phyloP scores from a whole-genome alignment of 2,329 filamentous ascomycete species.

The Neofusicoccum parvum region DNA sequence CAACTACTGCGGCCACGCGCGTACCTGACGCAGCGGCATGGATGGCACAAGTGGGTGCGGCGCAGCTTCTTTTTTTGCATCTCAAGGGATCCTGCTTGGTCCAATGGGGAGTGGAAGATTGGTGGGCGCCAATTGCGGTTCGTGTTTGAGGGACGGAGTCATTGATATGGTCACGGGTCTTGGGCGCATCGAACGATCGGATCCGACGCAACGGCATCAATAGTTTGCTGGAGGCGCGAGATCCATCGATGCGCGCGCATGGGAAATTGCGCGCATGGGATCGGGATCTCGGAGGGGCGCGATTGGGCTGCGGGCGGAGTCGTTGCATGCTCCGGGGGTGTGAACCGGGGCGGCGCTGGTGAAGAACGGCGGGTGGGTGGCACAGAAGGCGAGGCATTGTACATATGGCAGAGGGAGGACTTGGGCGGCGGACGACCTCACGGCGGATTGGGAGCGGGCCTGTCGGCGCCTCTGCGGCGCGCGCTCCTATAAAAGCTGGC shows the following conservation, averaged over 20 bases:
- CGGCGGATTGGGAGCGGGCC: too few relatives aligned
- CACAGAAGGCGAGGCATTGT: conserved; percentile 3
- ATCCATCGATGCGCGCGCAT: conserved; percentile 8
- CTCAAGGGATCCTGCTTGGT: not conserved
- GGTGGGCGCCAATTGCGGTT: conserved; percentile 14
- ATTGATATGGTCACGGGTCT: conserved; percentile 18
- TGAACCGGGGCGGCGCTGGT: conserved; percentile 12
- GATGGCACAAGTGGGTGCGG: not conserved
- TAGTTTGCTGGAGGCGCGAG: conserved; percentile 16
- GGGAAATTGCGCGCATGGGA: conserved; percentile 19
- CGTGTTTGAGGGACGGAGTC: conserved; percentile 14
- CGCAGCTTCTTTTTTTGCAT: not conserved
- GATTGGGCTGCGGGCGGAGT: conserved; percentile 12
- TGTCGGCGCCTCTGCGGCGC: not conserved
- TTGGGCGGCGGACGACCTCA: not conserved
- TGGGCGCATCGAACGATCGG: conserved; percentile 16
- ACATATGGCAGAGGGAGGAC: not conserved
- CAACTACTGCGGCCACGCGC: not conserved
- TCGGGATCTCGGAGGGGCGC: conserved; percentile 14
- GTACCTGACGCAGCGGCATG: conserved; percentile 4
- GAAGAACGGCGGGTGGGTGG: conserved; percentile 5
- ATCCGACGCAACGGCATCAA: conserved; percentile 12
- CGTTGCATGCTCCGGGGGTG: not conserved
- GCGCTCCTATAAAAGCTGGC: not conserved
- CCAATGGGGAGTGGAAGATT: not conserved